A percentile compares a stretch with the other conserved stretches of the same genome.
Evolutionary conservation across 2,329 filamentous ascomycete species (phyloP).

Genomic region (Trichoderma harzianum): DNA sequence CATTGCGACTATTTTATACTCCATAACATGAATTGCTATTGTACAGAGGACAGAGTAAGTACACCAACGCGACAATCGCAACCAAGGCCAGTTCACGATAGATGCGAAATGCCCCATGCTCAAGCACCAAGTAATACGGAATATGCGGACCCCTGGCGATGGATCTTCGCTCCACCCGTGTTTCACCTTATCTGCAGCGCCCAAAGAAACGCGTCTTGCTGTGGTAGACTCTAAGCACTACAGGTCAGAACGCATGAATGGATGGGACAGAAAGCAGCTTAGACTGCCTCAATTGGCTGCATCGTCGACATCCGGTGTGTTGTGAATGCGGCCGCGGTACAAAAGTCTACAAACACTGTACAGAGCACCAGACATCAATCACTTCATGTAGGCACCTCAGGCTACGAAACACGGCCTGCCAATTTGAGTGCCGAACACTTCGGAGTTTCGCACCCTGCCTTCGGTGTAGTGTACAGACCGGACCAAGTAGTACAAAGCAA

Average conservation of each 20-base stretch:
- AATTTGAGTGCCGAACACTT: not conserved
- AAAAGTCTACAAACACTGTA: not conserved
- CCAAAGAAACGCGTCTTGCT: not conserved
- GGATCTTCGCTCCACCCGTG: conserved; percentile 16
- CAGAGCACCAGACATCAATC: not conserved
- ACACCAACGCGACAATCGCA: not conserved
- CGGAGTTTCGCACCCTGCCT: not conserved
- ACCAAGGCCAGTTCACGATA: not conserved
- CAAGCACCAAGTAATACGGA: not conserved
- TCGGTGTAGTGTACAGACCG: not conserved
- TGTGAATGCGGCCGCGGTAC: not conserved
- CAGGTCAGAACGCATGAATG: not conserved
- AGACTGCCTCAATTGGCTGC: not conserved
- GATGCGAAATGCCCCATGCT: not conserved
- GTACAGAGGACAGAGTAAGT: not conserved
- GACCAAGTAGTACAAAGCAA: not conserved
- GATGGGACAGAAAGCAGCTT: not conserved
- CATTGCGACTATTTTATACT: not conserved
- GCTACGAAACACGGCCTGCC: not conserved
- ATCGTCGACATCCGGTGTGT: not conserved
- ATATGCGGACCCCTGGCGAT: conserved; percentile 7
- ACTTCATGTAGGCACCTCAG: not conserved
- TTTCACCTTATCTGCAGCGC: conserved; percentile 17
- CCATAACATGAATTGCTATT: not conserved
- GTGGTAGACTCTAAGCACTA: not conserved